phyloP scores from a whole-genome alignment of 2,329 filamentous ascomycete genomes.

The Nothophoma quercina region DNA sequence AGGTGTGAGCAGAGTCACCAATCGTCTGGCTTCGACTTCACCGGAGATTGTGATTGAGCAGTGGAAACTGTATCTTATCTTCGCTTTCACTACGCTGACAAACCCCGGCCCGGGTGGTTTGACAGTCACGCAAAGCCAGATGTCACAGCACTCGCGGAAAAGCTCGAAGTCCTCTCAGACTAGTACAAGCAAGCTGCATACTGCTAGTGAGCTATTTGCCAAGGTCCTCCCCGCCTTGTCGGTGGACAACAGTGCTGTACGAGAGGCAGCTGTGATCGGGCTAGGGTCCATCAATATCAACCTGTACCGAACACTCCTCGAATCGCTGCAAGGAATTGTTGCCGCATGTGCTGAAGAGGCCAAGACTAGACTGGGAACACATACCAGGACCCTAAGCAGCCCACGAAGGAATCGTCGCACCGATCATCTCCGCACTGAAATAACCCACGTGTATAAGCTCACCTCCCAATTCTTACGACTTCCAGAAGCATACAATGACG shows the following conservation, averaged over 20 bases:
- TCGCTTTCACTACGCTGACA: constrained; percentile 93
- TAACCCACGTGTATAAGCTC: constrained; percentile 94
- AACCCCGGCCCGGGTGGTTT: constrained; percentile 71
- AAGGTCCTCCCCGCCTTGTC: constrained; percentile 88
- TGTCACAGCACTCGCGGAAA: constrained; percentile 80
- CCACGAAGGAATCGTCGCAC: constrained; percentile 79
- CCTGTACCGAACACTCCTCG: constrained; percentile 87
- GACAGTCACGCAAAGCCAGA: constrained; percentile 63
- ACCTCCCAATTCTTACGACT: constrained; percentile 88
- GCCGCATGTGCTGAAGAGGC: constrained; percentile 88
- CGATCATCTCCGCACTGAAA: constrained; percentile 88
- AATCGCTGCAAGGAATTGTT: constrained; percentile 88
- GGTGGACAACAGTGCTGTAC: constrained; percentile 78
- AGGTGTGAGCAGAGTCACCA: constrained; percentile 65
- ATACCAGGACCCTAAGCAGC: constrained; percentile 84
- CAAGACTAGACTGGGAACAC: constrained; percentile 74
- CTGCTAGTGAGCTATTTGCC: constrained; percentile 87
- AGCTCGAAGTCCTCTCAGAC: constrained; percentile 74
- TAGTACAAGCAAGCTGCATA: constrained; percentile 80
- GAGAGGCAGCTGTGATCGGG: constrained; percentile 88
- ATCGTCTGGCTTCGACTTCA: constrained; percentile 68
- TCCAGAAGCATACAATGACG: constrained; percentile 79
- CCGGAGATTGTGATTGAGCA: constrained; percentile 92
- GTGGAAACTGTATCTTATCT: constrained; percentile 97
- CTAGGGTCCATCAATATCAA: constrained; percentile 95